These are phyloP conservation scores for Macrolepiota dolichaula DNA, from an alignment of 768 basidiomycete species.

Conservation along the genomic window DNA sequence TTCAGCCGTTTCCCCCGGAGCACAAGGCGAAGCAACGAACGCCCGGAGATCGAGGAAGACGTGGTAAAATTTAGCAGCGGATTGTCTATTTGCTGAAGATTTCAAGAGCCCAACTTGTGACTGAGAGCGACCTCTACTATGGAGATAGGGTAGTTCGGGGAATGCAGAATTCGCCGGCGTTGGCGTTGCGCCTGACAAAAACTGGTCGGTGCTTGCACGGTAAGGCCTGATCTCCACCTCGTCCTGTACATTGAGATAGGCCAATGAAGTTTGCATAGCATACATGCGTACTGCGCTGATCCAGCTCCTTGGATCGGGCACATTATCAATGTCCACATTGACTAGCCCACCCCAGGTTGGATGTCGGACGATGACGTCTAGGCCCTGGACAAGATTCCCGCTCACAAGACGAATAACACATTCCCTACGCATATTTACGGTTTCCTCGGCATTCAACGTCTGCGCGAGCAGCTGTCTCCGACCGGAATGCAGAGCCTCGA, in stretches of 20 bases:
- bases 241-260: constrained; percentile 62
- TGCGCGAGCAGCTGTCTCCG: constrained; percentile 86
- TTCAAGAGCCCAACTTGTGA: constrained; percentile 31
- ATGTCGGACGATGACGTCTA: constrained; percentile 96
- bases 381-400: constrained; percentile 87
- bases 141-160: constrained; percentile 46
- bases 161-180: constrained; percentile 72
- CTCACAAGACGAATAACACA: constrained; percentile 85
- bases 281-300: constrained; percentile 90
- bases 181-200: constrained; percentile 41
- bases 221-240: constrained; percentile 37
- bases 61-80: constrained; percentile 78
- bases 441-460: constrained; percentile 85
- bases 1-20: constrained; percentile 89
- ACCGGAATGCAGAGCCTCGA: constrained; percentile 89
- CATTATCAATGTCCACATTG: constrained; percentile 85
- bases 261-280: constrained; percentile 80
- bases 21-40: constrained; percentile 87
- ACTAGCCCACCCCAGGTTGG: constrained; percentile 88
- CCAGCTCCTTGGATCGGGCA: constrained; percentile 79
- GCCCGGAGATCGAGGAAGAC: constrained; percentile 88
- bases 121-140: constrained; percentile 35
- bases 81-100: constrained; percentile 29
- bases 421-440: constrained; percentile 72
- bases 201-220: constrained; percentile 45